Conservation (phyloP, 768 basidiomycete genomes). For the Grammothele lineata region DNA sequence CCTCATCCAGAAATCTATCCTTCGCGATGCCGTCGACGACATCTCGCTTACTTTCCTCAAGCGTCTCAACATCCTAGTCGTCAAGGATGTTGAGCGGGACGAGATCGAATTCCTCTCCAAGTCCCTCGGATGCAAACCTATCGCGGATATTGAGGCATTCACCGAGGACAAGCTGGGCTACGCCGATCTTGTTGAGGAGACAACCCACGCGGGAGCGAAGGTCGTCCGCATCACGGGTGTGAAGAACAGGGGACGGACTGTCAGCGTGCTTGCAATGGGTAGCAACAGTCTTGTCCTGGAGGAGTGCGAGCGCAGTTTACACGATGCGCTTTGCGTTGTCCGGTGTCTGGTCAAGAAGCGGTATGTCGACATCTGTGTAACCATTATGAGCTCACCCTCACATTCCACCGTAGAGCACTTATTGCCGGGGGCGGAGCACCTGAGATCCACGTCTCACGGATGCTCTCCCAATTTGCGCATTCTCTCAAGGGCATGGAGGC, state of each 20-base stretch:
- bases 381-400: not conserved
- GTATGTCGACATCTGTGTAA: conserved; percentile 45
- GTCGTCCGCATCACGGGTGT: conserved; percentile 94
- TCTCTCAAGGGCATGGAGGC: conserved; percentile 97
- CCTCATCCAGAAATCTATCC: conserved; percentile 98
- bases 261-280: conserved; percentile 94
- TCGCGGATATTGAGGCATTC: conserved; percentile 97
- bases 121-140: conserved; percentile 90
- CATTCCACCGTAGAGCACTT: conserved; percentile 67
- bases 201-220: conserved; percentile 74
- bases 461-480: conserved; percentile 87
- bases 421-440: conserved; percentile 97
- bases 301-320: conserved; percentile 94
- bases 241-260: conserved; percentile 91
- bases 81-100: conserved; percentile 97
- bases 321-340: conserved; percentile 98
- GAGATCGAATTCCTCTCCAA: conserved; percentile 97
- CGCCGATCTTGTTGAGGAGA: conserved; percentile 93
- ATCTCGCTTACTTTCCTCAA: conserved; percentile 96
- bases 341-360: conserved; percentile 98
- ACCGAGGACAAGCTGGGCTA: conserved; percentile 97
- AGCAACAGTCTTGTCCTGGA: conserved; percentile 90
- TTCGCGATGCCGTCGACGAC: conserved; percentile 98
- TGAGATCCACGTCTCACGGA: conserved; percentile 93
- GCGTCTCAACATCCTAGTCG: conserved; percentile 90